phyloP scores from a whole-genome alignment of 1,139 yeast genomes.

The Trichomonascaceae sp. region DNA sequence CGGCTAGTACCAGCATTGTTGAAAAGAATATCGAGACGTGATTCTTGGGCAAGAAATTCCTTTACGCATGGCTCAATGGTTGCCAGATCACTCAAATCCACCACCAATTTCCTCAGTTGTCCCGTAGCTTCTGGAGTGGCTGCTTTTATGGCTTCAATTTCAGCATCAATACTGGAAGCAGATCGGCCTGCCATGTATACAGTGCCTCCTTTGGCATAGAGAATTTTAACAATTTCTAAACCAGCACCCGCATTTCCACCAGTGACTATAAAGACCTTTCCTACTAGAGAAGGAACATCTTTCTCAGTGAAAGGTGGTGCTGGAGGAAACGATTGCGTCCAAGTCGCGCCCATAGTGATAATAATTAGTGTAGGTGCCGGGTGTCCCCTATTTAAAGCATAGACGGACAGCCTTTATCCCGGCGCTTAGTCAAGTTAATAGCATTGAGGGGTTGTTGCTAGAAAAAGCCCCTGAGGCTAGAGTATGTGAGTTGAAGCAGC shows the following conservation, averaged over 20 bases:
- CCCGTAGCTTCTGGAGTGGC: conserved; percentile 20
- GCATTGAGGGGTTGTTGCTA: no score
- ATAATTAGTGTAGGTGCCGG: no score
- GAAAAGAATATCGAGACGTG: conserved; percentile 26
- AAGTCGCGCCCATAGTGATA: neutral
- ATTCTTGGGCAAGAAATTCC: conserved; percentile 28
- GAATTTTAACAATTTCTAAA: conserved; percentile 19
- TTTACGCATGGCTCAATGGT: conserved; percentile 40
- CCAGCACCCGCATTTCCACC: conserved; percentile 32
- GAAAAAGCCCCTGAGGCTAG: no score
- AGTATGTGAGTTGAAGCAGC: no score
- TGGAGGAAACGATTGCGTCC: conserved; percentile 8
- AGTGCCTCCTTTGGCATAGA: conserved; percentile 24
- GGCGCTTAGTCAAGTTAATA: no score
- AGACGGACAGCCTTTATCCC: no score
- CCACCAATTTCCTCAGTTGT: conserved; percentile 12
- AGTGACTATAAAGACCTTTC: conserved; percentile 32
- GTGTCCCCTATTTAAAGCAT: no score
- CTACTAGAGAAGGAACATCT: conserved; percentile 41
- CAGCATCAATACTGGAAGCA: conserved; percentile 17
- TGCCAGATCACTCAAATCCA: conserved; percentile 44
- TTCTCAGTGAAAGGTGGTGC: conserved; percentile 32
- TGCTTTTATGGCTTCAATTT: conserved; percentile 15
- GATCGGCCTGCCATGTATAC: conserved; percentile 27
- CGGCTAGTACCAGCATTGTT: conserved; percentile 45